Percentiles rank a stretch among this genome's conserved stretches.
Conservation (phyloP, 2,329 filamentous ascomycete genomes). For the Teratosphaeria gauchensis region DNA sequence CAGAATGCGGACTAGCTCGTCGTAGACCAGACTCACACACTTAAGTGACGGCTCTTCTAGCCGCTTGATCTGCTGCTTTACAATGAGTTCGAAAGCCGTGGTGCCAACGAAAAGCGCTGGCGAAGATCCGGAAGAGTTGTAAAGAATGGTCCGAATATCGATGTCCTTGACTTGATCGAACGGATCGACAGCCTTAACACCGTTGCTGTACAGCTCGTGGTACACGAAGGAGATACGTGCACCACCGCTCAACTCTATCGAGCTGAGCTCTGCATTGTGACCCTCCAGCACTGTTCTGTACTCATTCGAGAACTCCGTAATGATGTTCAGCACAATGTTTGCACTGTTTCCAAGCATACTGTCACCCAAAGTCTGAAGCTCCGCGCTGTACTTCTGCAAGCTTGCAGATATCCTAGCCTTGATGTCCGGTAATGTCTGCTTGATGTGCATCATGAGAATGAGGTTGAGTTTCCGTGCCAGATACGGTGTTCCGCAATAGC, state of each 20-base stretch:
- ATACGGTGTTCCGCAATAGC: constrained; percentile 97
- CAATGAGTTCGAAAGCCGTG: constrained; percentile 95
- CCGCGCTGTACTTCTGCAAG: constrained; percentile 78
- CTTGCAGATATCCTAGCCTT: constrained; percentile 94
- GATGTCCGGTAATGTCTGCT: constrained; percentile 97
- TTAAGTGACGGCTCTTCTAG: constrained; percentile 94
- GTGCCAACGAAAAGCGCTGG: constrained; percentile 95
- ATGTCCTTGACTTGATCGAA: constrained; percentile 97
- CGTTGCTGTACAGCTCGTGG: constrained; percentile 95
- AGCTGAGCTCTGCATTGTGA: constrained; percentile 92
- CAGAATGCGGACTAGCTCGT: constrained; percentile 92
- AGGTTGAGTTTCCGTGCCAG: constrained; percentile 93
- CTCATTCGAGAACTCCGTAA: constrained; percentile 96
- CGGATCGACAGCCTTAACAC: constrained; percentile 93
- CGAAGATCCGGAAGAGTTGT: constrained; percentile 98
- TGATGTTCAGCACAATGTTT: constrained; percentile 96
- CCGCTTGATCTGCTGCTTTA: constrained; percentile 96
- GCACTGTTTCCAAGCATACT: constrained; percentile 92
- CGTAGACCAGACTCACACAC: constrained; percentile 94
- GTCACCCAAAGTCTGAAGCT: constrained; percentile 75
- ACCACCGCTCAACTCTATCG: constrained; percentile 86
- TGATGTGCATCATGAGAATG: constrained; percentile 99
- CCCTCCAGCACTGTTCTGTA: constrained; percentile 94
- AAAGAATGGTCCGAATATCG: constrained; percentile 91
- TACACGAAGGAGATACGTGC: constrained; percentile 99